Evolutionary conservation across 23 red algal genomes (phyloP).

Genomic region (Gracilaria caudata): DNA sequence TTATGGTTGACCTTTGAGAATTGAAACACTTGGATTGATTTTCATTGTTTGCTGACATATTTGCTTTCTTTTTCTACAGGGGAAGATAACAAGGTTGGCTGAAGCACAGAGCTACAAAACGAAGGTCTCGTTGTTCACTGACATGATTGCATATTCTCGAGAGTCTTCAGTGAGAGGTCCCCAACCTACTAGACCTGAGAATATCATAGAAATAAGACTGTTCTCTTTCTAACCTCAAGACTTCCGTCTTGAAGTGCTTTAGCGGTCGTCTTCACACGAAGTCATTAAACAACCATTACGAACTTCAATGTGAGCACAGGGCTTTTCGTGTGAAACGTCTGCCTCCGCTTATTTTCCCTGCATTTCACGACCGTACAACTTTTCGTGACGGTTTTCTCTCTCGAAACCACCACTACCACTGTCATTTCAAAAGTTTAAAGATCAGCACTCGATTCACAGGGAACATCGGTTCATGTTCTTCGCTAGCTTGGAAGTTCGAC

Average conservation of each 20-base stretch:
- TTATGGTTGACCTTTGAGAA: background rate
- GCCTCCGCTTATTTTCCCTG: background rate
- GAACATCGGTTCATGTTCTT: background rate
- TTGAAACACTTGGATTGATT: background rate
- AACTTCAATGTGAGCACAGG: background rate
- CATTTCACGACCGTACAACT: background rate
- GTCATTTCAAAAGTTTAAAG: constrained; percentile 10
- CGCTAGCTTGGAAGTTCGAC: background rate
- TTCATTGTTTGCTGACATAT: constrained; percentile 26
- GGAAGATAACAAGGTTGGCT: constrained; percentile 12
- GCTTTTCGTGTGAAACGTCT: background rate
- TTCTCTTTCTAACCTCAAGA: background rate
- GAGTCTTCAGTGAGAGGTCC: background rate
- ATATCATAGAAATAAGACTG: background rate
- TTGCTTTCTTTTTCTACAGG: background rate
- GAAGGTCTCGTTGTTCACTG: background rate
- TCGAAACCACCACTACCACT: background rate
- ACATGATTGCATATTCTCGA: background rate
- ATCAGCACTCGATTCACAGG: background rate
- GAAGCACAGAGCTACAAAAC: background rate
- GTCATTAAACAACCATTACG: background rate
- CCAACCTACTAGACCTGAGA: background rate
- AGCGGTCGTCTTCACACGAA: background rate
- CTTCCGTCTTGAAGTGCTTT: background rate
- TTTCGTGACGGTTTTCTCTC: background rate